Evolutionary conservation across 495 filamentous ascomycete genomes (phyloP).

Genomic region (Sordaria brevicollis): DNA sequence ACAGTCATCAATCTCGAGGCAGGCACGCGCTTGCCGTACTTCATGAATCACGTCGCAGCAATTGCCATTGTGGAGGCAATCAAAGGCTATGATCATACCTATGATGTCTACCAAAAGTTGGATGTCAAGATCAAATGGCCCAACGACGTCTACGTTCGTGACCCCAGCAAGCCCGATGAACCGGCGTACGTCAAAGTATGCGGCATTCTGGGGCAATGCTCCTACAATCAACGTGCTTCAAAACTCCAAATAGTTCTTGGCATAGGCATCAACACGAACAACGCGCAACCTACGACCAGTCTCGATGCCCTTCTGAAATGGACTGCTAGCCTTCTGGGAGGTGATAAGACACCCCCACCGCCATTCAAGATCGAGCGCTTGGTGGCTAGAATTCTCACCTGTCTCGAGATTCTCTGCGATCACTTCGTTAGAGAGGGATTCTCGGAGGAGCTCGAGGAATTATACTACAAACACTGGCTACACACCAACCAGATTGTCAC

Average conservation of each 20-base stretch:
- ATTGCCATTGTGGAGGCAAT: slow-evolving; percentile 85
- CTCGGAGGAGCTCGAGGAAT: slow-evolving; percentile 54
- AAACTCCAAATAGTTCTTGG: slow-evolving; percentile 84
- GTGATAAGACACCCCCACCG: slow-evolving; percentile 22
- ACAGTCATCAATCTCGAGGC: slow-evolving; percentile 75
- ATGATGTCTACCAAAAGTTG: slow-evolving; percentile 46
- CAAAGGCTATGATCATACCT: slow-evolving; percentile 55
- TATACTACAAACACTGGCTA: slow-evolving; percentile 83
- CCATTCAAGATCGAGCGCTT: slow-evolving; percentile 69
- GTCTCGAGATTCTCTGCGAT: slow-evolving; percentile 68
- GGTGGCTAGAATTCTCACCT: slow-evolving; percentile 69
- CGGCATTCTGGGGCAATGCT: slow-evolving; percentile 87
- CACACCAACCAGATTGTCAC: slow-evolving; percentile 85
- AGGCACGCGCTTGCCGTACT: too few species aligned
- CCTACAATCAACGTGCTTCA: slow-evolving; percentile 54
- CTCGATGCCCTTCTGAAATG: slow-evolving; percentile 57
- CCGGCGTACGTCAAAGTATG: slow-evolving; percentile 80
- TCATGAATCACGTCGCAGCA: slow-evolving; percentile 87
- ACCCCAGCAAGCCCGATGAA: slow-evolving; percentile 48
- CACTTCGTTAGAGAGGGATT: slow-evolving; percentile 67
- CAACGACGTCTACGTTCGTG: slow-evolving; percentile 85
- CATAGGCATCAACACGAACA: slow-evolving; percentile 82
- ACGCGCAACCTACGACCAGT: slow-evolving; percentile 77
- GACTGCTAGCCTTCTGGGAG: slow-evolving; percentile 8
- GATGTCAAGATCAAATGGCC: slow-evolving; percentile 94